These are phyloP conservation scores for Pascua guehoae DNA, from an alignment of 1,284 basidiomycete species.

Conservation along the genomic window DNA sequence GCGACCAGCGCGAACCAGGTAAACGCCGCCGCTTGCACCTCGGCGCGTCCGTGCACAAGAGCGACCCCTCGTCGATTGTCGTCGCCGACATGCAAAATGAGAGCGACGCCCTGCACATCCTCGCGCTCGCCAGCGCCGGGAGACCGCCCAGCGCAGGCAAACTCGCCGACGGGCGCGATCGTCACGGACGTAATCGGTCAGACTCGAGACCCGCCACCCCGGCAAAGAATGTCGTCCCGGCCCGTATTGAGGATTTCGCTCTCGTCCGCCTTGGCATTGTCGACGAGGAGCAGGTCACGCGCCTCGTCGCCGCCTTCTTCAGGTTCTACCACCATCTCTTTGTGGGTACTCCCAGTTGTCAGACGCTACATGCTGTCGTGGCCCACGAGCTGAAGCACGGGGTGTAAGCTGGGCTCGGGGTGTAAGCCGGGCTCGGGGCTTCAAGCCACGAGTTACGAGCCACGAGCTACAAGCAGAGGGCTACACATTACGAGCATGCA, in stretches of 20 bases:
- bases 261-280: slow-evolving; percentile 48
- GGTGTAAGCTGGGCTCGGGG: too few species aligned
- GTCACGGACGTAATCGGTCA: not conserved
- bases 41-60: slow-evolving; percentile 32
- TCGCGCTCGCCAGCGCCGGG: slow-evolving; percentile 42
- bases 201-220: not conserved
- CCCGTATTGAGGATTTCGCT: slow-evolving; percentile 38
- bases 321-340: slow-evolving; percentile 50
- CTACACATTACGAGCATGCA: too few species aligned
- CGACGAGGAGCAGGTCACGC: slow-evolving; percentile 33
- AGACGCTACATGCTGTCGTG: not conserved
- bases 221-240: slow-evolving; percentile 1
- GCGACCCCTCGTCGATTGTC: slow-evolving; percentile 44
- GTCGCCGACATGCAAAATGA: slow-evolving; percentile 50
- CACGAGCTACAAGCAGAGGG: too few species aligned
- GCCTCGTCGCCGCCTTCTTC: slow-evolving; percentile 47
- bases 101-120: slow-evolving; percentile 46
- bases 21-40: slow-evolving; percentile 35
- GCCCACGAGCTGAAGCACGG: too few species aligned
- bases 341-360: slow-evolving; percentile 25
- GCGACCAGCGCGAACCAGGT: too few species aligned
- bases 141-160: slow-evolving; percentile 6
- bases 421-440: too few species aligned
- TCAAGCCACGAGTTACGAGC: too few species aligned
- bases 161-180: not conserved